Evolutionary conservation across 139 green algal genomes (phyloP).

Genomic region (Mychonastes homosphaera): DNA sequence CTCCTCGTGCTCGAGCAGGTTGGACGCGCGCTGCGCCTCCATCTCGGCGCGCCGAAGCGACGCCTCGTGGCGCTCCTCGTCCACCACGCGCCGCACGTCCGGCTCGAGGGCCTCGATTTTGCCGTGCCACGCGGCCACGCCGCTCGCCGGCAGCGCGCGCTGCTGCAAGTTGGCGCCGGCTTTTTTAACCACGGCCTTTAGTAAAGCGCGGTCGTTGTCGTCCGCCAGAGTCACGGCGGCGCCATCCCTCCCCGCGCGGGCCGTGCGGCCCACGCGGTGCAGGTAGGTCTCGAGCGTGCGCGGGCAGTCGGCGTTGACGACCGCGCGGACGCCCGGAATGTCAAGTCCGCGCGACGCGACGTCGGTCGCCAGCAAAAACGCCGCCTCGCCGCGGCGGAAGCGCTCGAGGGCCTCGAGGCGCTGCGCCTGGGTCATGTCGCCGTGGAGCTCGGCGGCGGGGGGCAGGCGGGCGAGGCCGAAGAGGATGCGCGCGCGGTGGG

Average conservation of each 20-base stretch:
- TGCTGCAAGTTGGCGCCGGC: slow-evolving; percentile 47
- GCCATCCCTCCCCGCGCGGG: slow-evolving; percentile 71
- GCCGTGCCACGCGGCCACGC: slow-evolving; percentile 45
- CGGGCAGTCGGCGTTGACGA: slow-evolving; percentile 73
- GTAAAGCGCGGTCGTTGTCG: slow-evolving; percentile 65
- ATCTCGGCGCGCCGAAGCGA: slow-evolving; percentile 86
- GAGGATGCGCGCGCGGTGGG: slow-evolving; percentile 88
- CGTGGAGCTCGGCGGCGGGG: slow-evolving; percentile 79
- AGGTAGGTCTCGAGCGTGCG: slow-evolving; percentile 61
- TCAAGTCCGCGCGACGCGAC: slow-evolving; percentile 89
- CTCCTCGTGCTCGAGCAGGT: slow-evolving; percentile 85
- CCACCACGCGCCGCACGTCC: slow-evolving; percentile 43
- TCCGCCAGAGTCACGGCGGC: slow-evolving; percentile 76
- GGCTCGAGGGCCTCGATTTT: slow-evolving; percentile 51
- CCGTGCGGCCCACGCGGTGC: slow-evolving; percentile 79
- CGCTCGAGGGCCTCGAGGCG: slow-evolving; percentile 76
- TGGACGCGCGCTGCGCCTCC: slow-evolving; percentile 84
- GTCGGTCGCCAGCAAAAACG: slow-evolving; percentile 77
- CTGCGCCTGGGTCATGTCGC: slow-evolving; percentile 85
- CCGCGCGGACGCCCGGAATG: slow-evolving; percentile 79
- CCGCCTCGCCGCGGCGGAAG: slow-evolving; percentile 58
- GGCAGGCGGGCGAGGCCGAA: slow-evolving; percentile 80
- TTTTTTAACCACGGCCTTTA: slow-evolving; percentile 77
- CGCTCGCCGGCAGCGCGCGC: slow-evolving; percentile 47
- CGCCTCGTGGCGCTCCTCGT: slow-evolving; percentile 59